A percentile compares a stretch with the other conserved stretches of the same genome.
Conservation (phyloP, 495 filamentous ascomycete genomes). For the Aspergillus kassunensis region DNA sequence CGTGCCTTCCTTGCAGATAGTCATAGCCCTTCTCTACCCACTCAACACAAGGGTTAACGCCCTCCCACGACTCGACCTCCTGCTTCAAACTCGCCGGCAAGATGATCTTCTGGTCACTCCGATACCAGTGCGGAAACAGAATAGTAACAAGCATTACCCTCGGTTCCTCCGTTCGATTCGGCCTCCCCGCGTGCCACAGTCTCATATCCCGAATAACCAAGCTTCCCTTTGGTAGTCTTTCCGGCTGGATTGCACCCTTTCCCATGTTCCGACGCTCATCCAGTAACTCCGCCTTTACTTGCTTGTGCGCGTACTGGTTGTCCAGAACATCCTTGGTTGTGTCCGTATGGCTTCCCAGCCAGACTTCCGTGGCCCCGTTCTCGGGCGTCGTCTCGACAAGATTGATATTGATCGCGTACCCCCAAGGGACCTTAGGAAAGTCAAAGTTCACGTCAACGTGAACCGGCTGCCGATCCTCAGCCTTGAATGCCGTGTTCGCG, state of each 20-base stretch:
- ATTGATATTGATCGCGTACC: slow-evolving; percentile 21
- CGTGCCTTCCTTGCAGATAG: slow-evolving; percentile 25
- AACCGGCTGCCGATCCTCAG: slow-evolving; percentile 41
- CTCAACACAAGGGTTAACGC: slow-evolving; percentile 17
- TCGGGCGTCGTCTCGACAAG: slow-evolving; percentile 24
- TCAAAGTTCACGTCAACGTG: slow-evolving; percentile 55
- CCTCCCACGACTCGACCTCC: slow-evolving; percentile 16
- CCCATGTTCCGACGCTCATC: slow-evolving; percentile 28
- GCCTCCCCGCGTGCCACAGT: slow-evolving; percentile 45
- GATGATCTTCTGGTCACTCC: slow-evolving; percentile 17
- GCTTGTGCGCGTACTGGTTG: slow-evolving; percentile 12
- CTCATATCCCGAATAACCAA: slow-evolving; percentile 39
- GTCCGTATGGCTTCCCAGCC: slow-evolving; percentile 36
- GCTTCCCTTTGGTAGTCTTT: slow-evolving; percentile 32
- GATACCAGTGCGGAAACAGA: slow-evolving; percentile 29
- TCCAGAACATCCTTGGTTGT: slow-evolving; percentile 15
- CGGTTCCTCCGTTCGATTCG: slow-evolving; percentile 37
- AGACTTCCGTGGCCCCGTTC: slow-evolving; percentile 44
- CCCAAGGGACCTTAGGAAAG: slow-evolving; percentile 36
- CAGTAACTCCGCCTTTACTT: slow-evolving; percentile 23
- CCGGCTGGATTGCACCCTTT: slow-evolving; percentile 34
- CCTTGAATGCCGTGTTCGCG: slow-evolving; percentile 48
- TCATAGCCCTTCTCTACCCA: slow-evolving; percentile 28
- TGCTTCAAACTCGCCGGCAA: slow-evolving; percentile 18
- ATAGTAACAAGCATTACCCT: slow-evolving; percentile 41